These are phyloP conservation scores for Globisporangium takayamanum DNA, from an alignment of 352 stramenopile species.

Conservation along the genomic window DNA sequence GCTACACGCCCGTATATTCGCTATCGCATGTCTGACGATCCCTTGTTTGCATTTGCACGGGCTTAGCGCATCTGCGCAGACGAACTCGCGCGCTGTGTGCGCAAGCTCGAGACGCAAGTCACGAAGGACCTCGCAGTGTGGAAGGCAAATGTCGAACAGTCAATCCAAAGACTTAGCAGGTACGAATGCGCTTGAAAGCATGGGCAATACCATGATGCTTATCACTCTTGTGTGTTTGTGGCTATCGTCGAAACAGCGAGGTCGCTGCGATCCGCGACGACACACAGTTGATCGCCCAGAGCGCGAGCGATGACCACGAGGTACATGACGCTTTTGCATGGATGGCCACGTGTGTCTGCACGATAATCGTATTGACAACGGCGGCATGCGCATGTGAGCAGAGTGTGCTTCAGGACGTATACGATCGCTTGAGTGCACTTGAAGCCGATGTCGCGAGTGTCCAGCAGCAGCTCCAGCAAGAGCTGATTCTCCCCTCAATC, in stretches of 20 bases:
- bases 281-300: slow-evolving; percentile 2
- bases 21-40: not conserved
- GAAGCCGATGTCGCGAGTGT: slow-evolving; percentile 3
- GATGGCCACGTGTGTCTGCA: not conserved
- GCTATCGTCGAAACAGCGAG: slow-evolving; percentile 2
- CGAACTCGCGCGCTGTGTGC: slow-evolving; percentile 14
- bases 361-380: not conserved
- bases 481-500: not conserved
- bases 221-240: not conserved
- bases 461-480: not conserved
- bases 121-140: slow-evolving; percentile 3
- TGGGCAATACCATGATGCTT: not conserved
- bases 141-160: slow-evolving; percentile 1
- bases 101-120: slow-evolving; percentile 8
- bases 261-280: slow-evolving; percentile 8
- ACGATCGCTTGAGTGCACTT: slow-evolving; percentile 1
- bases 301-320: slow-evolving; percentile 1
- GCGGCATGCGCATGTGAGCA: not conserved
- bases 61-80: slow-evolving; percentile 11
- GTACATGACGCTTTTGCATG: not conserved
- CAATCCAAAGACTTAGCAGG: not conserved
- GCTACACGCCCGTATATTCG: not conserved
- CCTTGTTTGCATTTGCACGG: not conserved
- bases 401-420: slow-evolving; percentile 3
- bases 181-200: not conserved